Conservation (phyloP, 208 protist species). For the Cochliopodium minus region DNA sequence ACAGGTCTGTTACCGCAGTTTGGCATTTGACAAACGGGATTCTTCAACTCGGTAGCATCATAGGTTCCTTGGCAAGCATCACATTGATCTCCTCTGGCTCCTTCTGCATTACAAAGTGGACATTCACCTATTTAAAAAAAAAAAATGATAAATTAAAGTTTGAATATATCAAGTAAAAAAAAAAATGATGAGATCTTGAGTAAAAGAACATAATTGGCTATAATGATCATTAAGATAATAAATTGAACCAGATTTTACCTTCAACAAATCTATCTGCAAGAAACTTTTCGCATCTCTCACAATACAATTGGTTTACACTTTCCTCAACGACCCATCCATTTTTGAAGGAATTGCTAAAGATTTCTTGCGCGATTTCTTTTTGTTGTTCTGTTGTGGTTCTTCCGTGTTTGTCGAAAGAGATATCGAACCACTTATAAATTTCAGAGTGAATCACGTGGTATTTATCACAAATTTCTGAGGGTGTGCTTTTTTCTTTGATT, state of each 20-base stretch:
- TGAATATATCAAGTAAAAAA: constrained; percentile 40
- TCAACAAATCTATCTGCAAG: constrained; percentile 50
- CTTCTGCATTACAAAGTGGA: constrained; percentile 20
- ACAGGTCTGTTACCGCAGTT: not conserved
- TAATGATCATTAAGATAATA: not conserved
- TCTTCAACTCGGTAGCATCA: constrained; percentile 14
- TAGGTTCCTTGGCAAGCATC: constrained; percentile 40
- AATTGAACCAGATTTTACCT: too few relatives aligned
- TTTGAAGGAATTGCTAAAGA: constrained; percentile 36
- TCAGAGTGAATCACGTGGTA: constrained; percentile 45
- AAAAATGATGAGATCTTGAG: too few relatives aligned
- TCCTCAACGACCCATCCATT: constrained; percentile 26
- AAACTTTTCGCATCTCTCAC: constrained; percentile 30
- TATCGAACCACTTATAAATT: constrained; percentile 61
- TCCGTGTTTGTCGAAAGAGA: constrained; percentile 55
- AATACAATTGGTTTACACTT: constrained; percentile 40
- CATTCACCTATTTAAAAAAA: not conserved
- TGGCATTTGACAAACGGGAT: not conserved
- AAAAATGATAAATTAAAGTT: not conserved
- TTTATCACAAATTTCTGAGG: constrained; percentile 48
- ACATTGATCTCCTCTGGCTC: constrained; percentile 59
- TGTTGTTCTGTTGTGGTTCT: constrained; percentile 43
- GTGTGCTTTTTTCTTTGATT: constrained; percentile 34
- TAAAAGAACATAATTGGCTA: constrained; percentile 8
- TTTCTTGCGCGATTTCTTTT: constrained; percentile 49